Evolutionary conservation across 306 rosid genomes (phyloP).

Genomic region (Ammopiptanthus mongolicus): DNA sequence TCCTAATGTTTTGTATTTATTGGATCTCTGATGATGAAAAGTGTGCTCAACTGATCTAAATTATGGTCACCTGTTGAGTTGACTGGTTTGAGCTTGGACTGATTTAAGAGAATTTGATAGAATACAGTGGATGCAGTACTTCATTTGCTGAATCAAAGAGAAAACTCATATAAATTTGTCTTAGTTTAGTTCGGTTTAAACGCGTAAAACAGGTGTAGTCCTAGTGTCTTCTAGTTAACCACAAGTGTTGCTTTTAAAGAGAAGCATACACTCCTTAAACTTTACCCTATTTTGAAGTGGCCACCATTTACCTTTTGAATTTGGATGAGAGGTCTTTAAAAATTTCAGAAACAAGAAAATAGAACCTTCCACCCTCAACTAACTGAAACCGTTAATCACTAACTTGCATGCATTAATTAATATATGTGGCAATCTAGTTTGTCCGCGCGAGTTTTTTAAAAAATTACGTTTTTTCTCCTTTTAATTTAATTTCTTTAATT

Average conservation of each 20-base stretch:
- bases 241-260: neutral
- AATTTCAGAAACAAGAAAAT: neutral
- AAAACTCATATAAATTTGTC: neutral
- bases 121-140: neutral
- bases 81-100: neutral
- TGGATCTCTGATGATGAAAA: neutral
- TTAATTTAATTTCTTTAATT: neutral
- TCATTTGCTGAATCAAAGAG: neutral
- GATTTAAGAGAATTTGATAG: neutral
- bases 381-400: neutral
- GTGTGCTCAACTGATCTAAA: neutral
- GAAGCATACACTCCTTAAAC: neutral
- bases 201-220: neutral
- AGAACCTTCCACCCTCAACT: neutral
- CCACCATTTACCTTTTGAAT: neutral
- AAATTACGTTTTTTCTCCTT: neutral
- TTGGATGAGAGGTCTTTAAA: neutral
- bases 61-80: neutral
- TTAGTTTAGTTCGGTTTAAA: neutral
- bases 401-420: neutral
- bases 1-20: neutral
- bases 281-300: neutral
- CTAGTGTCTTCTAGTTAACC: neutral
- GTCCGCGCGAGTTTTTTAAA: neutral
- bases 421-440: neutral